Base-by-base conservation (phyloP, 75 land plant genomes). In the Sequoiadendron giganteum region DNA sequence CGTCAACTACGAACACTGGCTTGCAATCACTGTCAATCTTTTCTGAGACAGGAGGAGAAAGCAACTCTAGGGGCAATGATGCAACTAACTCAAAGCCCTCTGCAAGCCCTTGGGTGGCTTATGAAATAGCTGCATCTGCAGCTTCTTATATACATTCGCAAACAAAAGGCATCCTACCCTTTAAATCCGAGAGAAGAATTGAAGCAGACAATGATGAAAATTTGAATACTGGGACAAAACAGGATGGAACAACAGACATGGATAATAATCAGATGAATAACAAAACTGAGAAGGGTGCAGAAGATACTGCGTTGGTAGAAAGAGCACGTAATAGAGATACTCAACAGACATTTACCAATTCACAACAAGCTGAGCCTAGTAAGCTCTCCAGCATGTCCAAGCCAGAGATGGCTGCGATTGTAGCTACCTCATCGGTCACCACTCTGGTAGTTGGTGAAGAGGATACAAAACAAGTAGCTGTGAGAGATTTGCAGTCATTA, bases 371-470 rank as follows among this genome's bases (percentile, higher is more conserved):
- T 32, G 38, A 85, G 21, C 18, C 61, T 30, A 49, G 9, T 54
- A 85, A 32, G 34, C 10, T 32, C 25, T 16, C 86, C 0, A 81
- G 85, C 58, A 86, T 86, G 28, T 88, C 88, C 86, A 87, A 91
- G 30, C 54, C 88, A 1, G 92, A 92, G 86, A 88, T 92, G 85
- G 91, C 92, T 47, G 89, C 95, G 18, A 88, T 82, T 81, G 85
- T 91, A 73, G 95, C 92, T 30, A 90, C 94, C 9, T 86, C 93
- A 65, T 86, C 94, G 55, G 88, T 90, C 87, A 89, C 91, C 38
- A 91, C 94, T 16, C 89, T 91, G 76, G 94, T 93, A 39, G 93
- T 93, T 38, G 95, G 93, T 21, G 92, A 90, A 80, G 92, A 94
- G 91, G 91, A 87, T 81, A 86, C 90, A 48, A 94, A 90, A 87